phyloP scores from a whole-genome alignment of 768 basidiomycete species.

The Tulasnella sp. region DNA sequence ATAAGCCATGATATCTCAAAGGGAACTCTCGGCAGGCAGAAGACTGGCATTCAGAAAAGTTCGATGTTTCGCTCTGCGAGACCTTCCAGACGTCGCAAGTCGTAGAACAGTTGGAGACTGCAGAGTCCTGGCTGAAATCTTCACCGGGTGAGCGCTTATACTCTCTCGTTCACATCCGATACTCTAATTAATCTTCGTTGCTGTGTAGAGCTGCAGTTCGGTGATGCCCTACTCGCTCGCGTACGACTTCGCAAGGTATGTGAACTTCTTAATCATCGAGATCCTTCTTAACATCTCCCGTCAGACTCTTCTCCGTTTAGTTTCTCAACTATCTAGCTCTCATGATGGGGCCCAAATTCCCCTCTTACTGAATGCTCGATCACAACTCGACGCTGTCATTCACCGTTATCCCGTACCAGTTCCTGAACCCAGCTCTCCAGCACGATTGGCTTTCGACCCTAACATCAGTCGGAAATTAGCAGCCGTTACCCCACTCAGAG shows the following conservation, averaged over 20 bases:
- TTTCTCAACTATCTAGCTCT: constrained; percentile 14
- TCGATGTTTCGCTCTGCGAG: constrained; percentile 66
- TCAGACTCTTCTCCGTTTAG: constrained; percentile 18
- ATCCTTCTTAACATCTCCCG: background rate
- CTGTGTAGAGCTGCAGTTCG: constrained; percentile 15
- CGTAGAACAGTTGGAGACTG: constrained; percentile 46
- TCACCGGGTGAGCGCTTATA: constrained; percentile 16
- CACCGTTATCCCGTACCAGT: background rate
- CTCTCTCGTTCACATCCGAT: background rate
- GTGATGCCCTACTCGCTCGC: constrained; percentile 18
- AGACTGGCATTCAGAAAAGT: constrained; percentile 87
- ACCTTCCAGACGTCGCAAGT: constrained; percentile 45
- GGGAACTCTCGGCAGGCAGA: constrained; percentile 46
- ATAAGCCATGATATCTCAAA: constrained; percentile 16
- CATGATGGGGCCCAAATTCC: background rate
- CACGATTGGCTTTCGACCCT: constrained; percentile 22
- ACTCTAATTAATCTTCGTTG: background rate
- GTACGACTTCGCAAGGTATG: constrained; percentile 22
- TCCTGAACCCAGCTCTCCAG: constrained; percentile 14
- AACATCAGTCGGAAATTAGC: constrained; percentile 22
- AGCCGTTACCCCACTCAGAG: constrained; percentile 26
- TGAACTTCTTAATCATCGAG: background rate
- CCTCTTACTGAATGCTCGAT: background rate
- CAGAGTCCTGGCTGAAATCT: constrained; percentile 46
- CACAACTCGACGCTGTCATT: background rate